A percentile compares a stretch with the other conserved stretches of the same genome.
Conservation (phyloP, 441 rosid genomes). For the Syzygium syzygioides region DNA sequence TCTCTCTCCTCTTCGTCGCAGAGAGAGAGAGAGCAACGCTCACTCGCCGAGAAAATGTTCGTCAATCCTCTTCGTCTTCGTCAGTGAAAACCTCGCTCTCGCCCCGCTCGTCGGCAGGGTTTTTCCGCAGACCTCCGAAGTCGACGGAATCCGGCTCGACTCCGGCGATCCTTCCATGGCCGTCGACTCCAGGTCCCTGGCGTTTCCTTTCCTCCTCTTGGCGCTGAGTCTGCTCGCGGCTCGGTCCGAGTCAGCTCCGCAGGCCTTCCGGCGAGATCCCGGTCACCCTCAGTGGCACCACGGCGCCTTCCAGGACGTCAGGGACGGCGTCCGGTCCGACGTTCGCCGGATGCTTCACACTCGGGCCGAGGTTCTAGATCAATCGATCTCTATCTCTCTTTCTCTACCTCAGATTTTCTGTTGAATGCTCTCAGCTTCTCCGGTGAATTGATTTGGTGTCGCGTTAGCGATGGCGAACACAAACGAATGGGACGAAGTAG, state of each 20-base stretch:
- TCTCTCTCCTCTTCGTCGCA: neutral
- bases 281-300: constrained; percentile 99
- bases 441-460: neutral
- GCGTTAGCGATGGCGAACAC: neutral
- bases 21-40: neutral
- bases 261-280: constrained; percentile 83
- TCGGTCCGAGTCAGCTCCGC: constrained; percentile 47
- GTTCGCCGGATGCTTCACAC: constrained; percentile 93
- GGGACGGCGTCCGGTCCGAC: constrained; percentile 78
- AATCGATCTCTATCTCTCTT: neutral
- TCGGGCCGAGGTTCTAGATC: constrained; percentile 73
- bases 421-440: neutral
- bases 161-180: constrained; percentile 1
- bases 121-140: neutral
- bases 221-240: constrained; percentile 32
- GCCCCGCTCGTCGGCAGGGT: neutral
- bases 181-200: neutral
- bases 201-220: neutral
- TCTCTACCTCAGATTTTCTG: neutral
- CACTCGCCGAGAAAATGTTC: neutral
- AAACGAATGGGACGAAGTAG: neutral
- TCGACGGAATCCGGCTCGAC: neutral
- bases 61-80: neutral
- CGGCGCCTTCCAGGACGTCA: constrained; percentile 89
- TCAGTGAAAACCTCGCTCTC: neutral